Conservation (phyloP, 176 grass and related monocot genomes). For the Triticum turgidum region DNA sequence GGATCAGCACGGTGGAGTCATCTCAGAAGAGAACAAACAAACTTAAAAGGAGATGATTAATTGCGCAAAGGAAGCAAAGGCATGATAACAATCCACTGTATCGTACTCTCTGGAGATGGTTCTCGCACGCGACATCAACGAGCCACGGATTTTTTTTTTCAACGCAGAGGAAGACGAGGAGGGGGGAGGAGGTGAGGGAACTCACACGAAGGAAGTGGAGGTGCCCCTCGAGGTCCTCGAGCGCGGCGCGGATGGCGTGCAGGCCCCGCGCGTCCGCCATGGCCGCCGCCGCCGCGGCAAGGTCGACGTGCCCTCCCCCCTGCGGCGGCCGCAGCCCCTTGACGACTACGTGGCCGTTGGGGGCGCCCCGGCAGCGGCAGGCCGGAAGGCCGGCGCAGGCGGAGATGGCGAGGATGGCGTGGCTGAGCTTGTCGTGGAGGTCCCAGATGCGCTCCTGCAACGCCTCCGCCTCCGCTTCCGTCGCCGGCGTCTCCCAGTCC, state of each 20-base stretch:
- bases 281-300: neutral
- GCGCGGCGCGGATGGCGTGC: constrained; percentile 62
- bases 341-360: constrained; percentile 39
- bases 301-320: neutral
- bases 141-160: neutral
- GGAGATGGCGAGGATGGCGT: constrained; percentile 59
- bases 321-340: constrained; percentile 14
- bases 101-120: neutral
- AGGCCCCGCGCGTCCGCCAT: constrained; percentile 60
- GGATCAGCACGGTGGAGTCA: neutral
- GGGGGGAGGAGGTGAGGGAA: neutral
- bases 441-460: constrained; percentile 73
- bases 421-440: constrained; percentile 67
- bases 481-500: constrained; percentile 31
- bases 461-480: constrained; percentile 35
- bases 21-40: neutral
- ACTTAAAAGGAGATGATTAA: neutral
- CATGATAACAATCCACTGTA: neutral
- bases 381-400: constrained; percentile 28
- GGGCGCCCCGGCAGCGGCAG: neutral
- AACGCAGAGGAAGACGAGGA: neutral
- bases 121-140: neutral
- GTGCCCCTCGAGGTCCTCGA: constrained; percentile 82
- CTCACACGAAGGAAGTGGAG: constrained; percentile 77
- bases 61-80: neutral